A percentile compares a stretch with the other conserved stretches of the same genome.
Conservation (phyloP, 2,329 filamentous ascomycete genomes). For the Trichoderma sp. region DNA sequence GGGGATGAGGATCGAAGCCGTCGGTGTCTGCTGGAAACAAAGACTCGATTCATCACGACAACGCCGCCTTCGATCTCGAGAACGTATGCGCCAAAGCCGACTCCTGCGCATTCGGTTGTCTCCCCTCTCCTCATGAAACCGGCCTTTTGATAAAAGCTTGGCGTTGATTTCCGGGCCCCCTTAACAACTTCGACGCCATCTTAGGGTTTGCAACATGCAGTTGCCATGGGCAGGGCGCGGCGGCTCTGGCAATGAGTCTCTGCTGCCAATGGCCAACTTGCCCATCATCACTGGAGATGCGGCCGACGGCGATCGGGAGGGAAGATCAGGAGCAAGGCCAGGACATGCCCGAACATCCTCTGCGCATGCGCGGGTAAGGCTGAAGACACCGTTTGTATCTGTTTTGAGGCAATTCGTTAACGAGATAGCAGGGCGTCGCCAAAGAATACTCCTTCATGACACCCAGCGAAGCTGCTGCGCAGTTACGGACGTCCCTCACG, state of each 20-base stretch:
- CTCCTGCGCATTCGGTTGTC: conserved; percentile 8
- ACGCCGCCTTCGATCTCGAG: background rate
- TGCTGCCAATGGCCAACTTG: conserved; percentile 40
- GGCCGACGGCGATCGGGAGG: conserved; percentile 32
- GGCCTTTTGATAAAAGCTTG: conserved; percentile 12
- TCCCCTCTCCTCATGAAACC: conserved; percentile 24
- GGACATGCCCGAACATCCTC: conserved; percentile 54
- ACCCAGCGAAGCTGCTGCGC: conserved; percentile 74
- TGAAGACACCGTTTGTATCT: background rate
- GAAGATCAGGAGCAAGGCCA: conserved; percentile 34
- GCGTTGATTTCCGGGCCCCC: conserved; percentile 21
- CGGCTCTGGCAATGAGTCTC: conserved; percentile 36
- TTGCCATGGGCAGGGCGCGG: conserved; percentile 42
- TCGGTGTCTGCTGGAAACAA: conserved; percentile 8
- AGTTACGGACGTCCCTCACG: conserved; percentile 78
- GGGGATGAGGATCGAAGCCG: conserved; percentile 17
- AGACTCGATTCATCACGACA: background rate
- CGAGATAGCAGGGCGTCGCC: conserved; percentile 50
- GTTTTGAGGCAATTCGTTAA: conserved; percentile 25
- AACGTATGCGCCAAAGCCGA: conserved; percentile 11
- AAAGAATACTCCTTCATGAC: conserved; percentile 68
- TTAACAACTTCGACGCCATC: conserved; percentile 27
- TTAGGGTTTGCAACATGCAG: conserved; percentile 38
- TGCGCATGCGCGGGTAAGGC: conserved; percentile 56
- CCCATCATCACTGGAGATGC: conserved; percentile 38